Evolutionary conservation across 1,284 basidiomycete genomes (phyloP), one percentile per base, ranked within the genome.

Genomic region (Coniophora puteana): DNA sequence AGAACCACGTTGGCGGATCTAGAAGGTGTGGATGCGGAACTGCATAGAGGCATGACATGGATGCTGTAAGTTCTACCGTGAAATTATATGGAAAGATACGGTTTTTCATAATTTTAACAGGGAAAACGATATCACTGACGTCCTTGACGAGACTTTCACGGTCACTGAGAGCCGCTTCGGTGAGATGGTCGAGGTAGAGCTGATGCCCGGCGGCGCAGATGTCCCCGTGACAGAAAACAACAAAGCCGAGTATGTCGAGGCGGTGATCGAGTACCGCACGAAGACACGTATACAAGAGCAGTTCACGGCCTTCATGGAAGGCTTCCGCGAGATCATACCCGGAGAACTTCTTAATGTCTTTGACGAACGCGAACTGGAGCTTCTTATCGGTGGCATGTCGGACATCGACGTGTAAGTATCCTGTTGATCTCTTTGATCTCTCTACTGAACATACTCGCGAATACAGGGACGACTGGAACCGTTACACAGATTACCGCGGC

Each of bases 171-270:
- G 99, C 59, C 90, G 93, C 49, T 99, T 99, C 57, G 96, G 96
- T 48, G 94, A 98, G 69, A 80, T 94, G 53, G 86, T 97, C 32
- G 93, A 90, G 8, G 83, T 97, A 48, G 93, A 98, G 45, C 78
- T 99, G 55, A 94, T 88, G 69, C 80, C 89, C 13, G 84, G 81
- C 35, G 96, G 96, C 24, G 83, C 76, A 47, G 78, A 92, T 42
- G 71, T 95, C 23, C 70, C 85, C 4, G 93, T 99, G 24, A 98
- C 93, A 0, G 89, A 99, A 63, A 89, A 89, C 40, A 99, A 99
- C 79, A 99, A 99, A 80, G 93, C 90, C 71, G 96, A 99, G 54
- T 99, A 99, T 55, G 93, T 99, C 43, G 92, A 97, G 52, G 74
- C 82, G 23, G 86, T 98, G 42, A 93, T 97, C 32, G 88, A 91